A percentile compares a stretch with the other conserved stretches of the same genome.
phyloP scores from a whole-genome alignment of 805 yeast genomes.

The Saturnispora dispora region DNA sequence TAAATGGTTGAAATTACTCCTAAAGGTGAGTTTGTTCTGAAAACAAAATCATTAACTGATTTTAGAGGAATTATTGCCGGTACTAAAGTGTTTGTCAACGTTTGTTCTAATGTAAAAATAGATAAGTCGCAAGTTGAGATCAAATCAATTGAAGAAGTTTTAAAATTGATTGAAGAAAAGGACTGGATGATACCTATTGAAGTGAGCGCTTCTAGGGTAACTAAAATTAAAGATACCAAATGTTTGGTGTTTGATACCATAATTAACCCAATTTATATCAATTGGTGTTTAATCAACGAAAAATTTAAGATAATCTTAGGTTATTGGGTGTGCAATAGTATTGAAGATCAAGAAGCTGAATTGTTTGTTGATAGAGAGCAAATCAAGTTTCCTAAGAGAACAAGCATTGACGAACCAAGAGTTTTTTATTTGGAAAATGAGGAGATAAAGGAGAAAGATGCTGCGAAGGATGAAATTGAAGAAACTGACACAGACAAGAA shows the following conservation, averaged over 20 bases:
- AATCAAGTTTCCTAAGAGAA: constrained; percentile 60
- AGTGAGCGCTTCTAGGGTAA: background rate
- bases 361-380: constrained; percentile 48
- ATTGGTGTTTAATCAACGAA: constrained; percentile 48
- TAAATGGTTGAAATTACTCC: constrained; percentile 32
- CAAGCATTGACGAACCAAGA: constrained; percentile 65
- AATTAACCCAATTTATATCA: constrained; percentile 52
- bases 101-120: constrained; percentile 57
- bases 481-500: background rate
- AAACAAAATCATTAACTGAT: constrained; percentile 42
- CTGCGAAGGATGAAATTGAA: background rate
- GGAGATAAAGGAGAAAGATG: background rate
- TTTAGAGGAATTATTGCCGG: constrained; percentile 24
- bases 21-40: constrained; percentile 63
- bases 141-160: constrained; percentile 42
- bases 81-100: constrained; percentile 68
- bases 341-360: constrained; percentile 35
- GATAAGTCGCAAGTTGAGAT: background rate
- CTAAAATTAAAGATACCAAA: constrained; percentile 60
- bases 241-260: constrained; percentile 75
- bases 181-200: constrained; percentile 79
- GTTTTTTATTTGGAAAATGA: constrained; percentile 14
- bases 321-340: constrained; percentile 79
- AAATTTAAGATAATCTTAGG: constrained; percentile 58
- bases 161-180: constrained; percentile 55